Conservation (phyloP, 768 basidiomycete genomes). For the Tephrocybe sp. region DNA sequence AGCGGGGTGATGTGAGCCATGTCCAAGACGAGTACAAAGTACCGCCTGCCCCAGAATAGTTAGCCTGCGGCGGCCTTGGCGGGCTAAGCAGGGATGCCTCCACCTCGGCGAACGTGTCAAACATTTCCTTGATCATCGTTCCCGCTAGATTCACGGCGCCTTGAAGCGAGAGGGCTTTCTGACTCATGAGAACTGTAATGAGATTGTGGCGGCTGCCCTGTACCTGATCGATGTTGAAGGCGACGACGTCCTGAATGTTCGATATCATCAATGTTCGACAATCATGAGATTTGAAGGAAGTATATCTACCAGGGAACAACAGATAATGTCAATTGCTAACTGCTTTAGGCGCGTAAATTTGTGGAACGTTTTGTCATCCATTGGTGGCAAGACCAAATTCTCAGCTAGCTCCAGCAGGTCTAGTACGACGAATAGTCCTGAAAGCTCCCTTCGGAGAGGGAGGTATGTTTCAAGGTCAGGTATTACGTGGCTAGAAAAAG, state of each 20-base stretch:
- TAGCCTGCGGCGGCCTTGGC: slow-evolving; percentile 18
- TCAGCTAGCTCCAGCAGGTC: slow-evolving; percentile 54
- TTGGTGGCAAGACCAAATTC: slow-evolving; percentile 39
- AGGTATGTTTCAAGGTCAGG: slow-evolving; percentile 49
- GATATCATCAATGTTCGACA: slow-evolving; percentile 6
- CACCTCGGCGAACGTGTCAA: slow-evolving; percentile 32
- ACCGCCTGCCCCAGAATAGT: slow-evolving; percentile 13
- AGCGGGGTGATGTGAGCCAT: slow-evolving; percentile 15
- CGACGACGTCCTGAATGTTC: slow-evolving; percentile 52
- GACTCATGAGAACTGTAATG: slow-evolving; percentile 47
- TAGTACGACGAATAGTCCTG: slow-evolving; percentile 50
- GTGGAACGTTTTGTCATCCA: slow-evolving; percentile 22
- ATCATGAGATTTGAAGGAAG: background rate
- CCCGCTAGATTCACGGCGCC: slow-evolving; percentile 46
- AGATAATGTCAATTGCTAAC: slow-evolving; percentile 48
- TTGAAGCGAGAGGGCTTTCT: slow-evolving; percentile 45
- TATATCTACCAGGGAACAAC: slow-evolving; percentile 50
- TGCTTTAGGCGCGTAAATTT: slow-evolving; percentile 34
- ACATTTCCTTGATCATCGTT: slow-evolving; percentile 35
- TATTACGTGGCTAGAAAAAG: slow-evolving; percentile 25
- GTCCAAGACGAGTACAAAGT: slow-evolving; percentile 16
- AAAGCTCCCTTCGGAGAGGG: slow-evolving; percentile 44
- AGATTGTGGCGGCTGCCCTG: slow-evolving; percentile 41
- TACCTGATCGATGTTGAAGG: slow-evolving; percentile 49
- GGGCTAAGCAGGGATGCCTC: slow-evolving; percentile 22